Base-by-base conservation (phyloP, 208 protist species). In the Angomonas deanei region DNA sequence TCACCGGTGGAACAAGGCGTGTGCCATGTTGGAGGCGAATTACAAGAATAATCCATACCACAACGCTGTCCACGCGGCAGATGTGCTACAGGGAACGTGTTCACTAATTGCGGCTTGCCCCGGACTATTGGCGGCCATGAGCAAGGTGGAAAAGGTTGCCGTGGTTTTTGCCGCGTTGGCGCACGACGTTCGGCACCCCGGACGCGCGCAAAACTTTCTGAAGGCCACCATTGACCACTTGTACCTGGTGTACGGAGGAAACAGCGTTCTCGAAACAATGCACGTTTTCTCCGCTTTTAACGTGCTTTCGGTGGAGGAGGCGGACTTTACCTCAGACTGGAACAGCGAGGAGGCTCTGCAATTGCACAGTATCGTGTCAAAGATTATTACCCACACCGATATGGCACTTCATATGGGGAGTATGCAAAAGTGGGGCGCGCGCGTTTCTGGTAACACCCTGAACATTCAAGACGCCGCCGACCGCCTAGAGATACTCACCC, bases 181-280 rank as follows among this genome's bases (percentile, higher is more conserved):
- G 38, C 86, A 92, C 68, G 84, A 93, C 54, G 50, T 93, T 33
- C 77, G 84, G 6, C 90, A 96, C 66, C 86, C 90, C 2, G 86
- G 77, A 5, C 73, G 80, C 23, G 74, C 73, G 0, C 66, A 82
- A 28, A 68, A 36, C 2, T 96, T 92, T 60, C 55, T 92, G 8
- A 66, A 61, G 10, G 63, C 64, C 19, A 73, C 63, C 3, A 76
- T 83, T 50, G 86, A 96, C 58, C 73, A 79, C 3, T 58, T 82
- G 0, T 86, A 82, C 33, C 49, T 88, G 26, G 53, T 39, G 17
- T 88, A 79, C 70, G 78, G 78, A 64, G 84, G 71, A 5, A 27
- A 39, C 10, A 72, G 71, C 13, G 78, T 74, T 30, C 66, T 96
- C 33, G 86, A 96, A 63, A 76, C 90, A 48, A 79, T 92, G 76